A percentile compares a stretch with the other conserved stretches of the same genome.
These are phyloP conservation scores for Penicillium atrosanguineum DNA, from an alignment of 495 filamentous ascomycete species.

Conservation along the genomic window DNA sequence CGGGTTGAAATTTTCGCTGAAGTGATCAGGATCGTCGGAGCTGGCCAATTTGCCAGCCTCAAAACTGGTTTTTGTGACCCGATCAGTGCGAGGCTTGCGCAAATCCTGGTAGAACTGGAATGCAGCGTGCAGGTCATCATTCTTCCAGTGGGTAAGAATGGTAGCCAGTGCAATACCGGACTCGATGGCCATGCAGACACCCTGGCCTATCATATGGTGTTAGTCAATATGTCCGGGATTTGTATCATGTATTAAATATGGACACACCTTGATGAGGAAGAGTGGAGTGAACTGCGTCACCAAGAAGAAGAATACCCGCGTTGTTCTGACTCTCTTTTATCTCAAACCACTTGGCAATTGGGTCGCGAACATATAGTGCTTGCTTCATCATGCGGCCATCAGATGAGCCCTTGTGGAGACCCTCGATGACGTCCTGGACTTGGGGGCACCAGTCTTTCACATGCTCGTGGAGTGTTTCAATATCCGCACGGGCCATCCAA, in stretches of 20 bases:
- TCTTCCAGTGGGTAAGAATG: constrained; percentile 28
- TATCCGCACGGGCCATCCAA: constrained; percentile 35
- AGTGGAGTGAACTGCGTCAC: constrained; percentile 31
- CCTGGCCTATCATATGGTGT: constrained; percentile 20
- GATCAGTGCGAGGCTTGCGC: constrained; percentile 30
- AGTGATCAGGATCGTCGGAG: constrained; percentile 21
- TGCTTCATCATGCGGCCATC: constrained; percentile 31
- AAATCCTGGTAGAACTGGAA: constrained; percentile 31
- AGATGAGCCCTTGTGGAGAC: constrained; percentile 22
- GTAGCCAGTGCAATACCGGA: constrained; percentile 31
- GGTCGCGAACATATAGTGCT: constrained; percentile 29
- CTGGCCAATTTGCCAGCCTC: constrained; percentile 31
- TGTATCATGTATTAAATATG: background rate
- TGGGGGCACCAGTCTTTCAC: constrained; percentile 31
- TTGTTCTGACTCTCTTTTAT: constrained; percentile 17
- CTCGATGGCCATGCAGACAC: constrained; percentile 33
- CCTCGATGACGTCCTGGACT: constrained; percentile 29
- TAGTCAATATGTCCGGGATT: background rate
- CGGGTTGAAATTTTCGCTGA: constrained; percentile 23
- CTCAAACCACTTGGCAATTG: constrained; percentile 27
- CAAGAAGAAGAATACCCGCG: constrained; percentile 26
- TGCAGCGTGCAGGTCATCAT: constrained; percentile 19
- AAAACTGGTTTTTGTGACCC: constrained; percentile 28
- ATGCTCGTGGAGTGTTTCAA: constrained; percentile 27
- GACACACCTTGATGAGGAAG: constrained; percentile 30